Evolutionary conservation across 805 yeast genomes (phyloP), one percentile per base, ranked within the genome.

Genomic region (Torulaspora gathmanii): DNA sequence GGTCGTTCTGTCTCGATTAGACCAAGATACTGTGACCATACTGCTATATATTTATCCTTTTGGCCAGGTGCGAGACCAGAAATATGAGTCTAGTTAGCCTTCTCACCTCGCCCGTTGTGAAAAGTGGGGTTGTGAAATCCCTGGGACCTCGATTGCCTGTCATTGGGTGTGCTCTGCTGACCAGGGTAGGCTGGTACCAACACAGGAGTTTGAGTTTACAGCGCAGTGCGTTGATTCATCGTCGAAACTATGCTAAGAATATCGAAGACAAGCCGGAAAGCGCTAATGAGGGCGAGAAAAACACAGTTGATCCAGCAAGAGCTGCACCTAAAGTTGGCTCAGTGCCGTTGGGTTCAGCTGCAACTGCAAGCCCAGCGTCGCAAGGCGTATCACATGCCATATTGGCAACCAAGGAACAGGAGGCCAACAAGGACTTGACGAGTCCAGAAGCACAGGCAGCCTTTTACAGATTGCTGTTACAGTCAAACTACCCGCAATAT

Each of bases 401-500:
- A 25, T 67, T 83, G 19, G 85, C 86, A 4, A 64, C 70, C 4
- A 76, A 80, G 60, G 99, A 93, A 65, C 88, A 84, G 62, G 71
- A 74, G n/a, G 99, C 99, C 33, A 93, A 93, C 67, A 70, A 75
- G 49, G 82, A 85, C 45, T 66, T 86, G 37, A 66, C 72, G 38
- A 83, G 86, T 64, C 77, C 97, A 1, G 68, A 62, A 3, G 71
- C 78, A 5, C 99, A 93, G 68, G 90, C 95, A 1, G 82, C 79
- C 45, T 91, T 93, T 58, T 93, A 93, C 70, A 76, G 77, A 50
- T 73, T 80, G 11, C 71, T 93, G 38, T 65, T 93, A 52, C 78
- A 78, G 46, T 77, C 91, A 44, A 86, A 86, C 67, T 93, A 88
- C 62, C 98, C 99, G n/a, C 95, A 89, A 57, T 83, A 91, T 44